Evolutionary conservation across 2,329 filamentous ascomycete genomes (phyloP).

Genomic region (Fusarium drepaniforme): DNA sequence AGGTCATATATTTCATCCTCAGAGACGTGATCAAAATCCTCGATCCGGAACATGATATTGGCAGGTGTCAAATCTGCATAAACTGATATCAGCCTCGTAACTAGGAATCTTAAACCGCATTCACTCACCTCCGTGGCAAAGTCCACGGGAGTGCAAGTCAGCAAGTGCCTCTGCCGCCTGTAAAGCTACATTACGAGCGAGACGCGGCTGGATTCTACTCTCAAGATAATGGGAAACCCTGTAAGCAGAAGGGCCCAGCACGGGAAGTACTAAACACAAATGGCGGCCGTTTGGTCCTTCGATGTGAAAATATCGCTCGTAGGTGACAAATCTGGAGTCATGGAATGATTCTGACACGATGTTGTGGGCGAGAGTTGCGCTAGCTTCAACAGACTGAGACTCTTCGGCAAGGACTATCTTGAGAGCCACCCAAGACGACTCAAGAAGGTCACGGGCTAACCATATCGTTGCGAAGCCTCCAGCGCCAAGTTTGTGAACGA

Average conservation of each 20-base stretch:
- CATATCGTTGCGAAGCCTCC: slow-evolving; percentile 59
- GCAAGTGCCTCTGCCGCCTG: slow-evolving; percentile 34
- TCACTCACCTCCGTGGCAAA: slow-evolving; percentile 44
- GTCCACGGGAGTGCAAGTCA: slow-evolving; percentile 32
- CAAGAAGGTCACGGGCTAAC: slow-evolving; percentile 51
- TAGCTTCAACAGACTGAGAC: slow-evolving; percentile 10
- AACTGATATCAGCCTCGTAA: background rate
- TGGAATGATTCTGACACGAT: background rate
- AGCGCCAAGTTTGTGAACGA: slow-evolving; percentile 57
- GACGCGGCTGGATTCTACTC: slow-evolving; percentile 28
- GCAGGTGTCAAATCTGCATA: slow-evolving; percentile 33
- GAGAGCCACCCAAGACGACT: slow-evolving; percentile 35
- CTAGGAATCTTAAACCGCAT: background rate
- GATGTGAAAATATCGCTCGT: slow-evolving; percentile 3
- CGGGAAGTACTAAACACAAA: slow-evolving; percentile 42
- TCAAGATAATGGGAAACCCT: slow-evolving; percentile 21
- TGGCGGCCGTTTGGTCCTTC: slow-evolving; percentile 44
- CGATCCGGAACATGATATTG: slow-evolving; percentile 33
- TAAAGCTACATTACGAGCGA: slow-evolving; percentile 15
- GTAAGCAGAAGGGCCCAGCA: slow-evolving; percentile 34
- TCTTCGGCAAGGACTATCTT: slow-evolving; percentile 39
- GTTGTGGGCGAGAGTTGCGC: background rate
- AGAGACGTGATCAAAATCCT: background rate
- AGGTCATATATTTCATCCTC: slow-evolving; percentile 22
- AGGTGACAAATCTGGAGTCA: slow-evolving; percentile 16